Percentiles rank a stretch among this genome's conserved stretches.
Conservation (phyloP, 2,329 filamentous ascomycete species). For the Phialophora verrucosa region DNA sequence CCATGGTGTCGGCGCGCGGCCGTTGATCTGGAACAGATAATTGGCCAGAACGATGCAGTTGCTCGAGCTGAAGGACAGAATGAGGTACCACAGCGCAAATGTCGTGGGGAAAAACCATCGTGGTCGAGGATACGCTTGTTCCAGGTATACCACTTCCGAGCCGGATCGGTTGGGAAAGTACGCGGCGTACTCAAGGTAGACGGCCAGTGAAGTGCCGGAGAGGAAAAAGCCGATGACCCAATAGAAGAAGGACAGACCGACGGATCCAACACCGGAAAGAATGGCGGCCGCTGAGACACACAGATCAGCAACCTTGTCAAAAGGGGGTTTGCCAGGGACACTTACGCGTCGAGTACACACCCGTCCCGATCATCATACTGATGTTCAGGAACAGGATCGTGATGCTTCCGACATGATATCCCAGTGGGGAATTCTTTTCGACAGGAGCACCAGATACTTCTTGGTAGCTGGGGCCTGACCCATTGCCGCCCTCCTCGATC, state of each 20-base stretch:
- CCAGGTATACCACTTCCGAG: conserved; percentile 70
- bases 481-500: conserved; percentile 55
- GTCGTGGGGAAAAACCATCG: conserved; percentile 68
- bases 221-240: conserved; percentile 69
- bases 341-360: conserved; percentile 62
- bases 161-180: conserved; percentile 72
- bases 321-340: neutral
- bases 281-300: conserved; percentile 42
- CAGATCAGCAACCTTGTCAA: neutral
- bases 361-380: conserved; percentile 64
- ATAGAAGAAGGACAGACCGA: conserved; percentile 67
- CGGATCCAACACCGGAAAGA: conserved; percentile 64
- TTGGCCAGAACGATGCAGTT: conserved; percentile 69
- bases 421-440: conserved; percentile 63
- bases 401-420: conserved; percentile 62
- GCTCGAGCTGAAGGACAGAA: conserved; percentile 69
- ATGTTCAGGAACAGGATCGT: conserved; percentile 59
- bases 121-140: conserved; percentile 70
- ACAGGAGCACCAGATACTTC: conserved; percentile 68
- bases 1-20: conserved; percentile 61
- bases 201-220: conserved; percentile 59
- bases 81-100: conserved; percentile 67
- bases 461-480: conserved; percentile 58
- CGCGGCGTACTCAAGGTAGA: conserved; percentile 68
- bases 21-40: conserved; percentile 66